Conservation (phyloP, 805 yeast species). For the Candida maesae region DNA sequence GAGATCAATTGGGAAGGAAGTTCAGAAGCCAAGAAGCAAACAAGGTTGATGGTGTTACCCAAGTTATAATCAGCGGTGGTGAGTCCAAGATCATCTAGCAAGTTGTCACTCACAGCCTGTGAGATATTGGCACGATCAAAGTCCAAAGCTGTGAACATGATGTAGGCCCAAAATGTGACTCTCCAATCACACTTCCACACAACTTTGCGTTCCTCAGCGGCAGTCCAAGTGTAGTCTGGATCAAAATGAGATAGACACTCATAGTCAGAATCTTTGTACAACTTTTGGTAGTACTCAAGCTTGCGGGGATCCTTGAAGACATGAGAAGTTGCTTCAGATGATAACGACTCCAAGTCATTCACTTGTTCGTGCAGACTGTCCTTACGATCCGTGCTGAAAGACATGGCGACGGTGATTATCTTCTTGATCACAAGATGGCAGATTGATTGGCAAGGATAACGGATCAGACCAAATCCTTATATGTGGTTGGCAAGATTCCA, state of each 20-base stretch:
- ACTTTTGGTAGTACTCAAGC: conserved; percentile 40
- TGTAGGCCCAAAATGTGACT: conserved; percentile 54
- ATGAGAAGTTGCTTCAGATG: conserved; percentile 1
- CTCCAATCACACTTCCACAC: conserved; percentile 50
- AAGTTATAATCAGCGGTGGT: conserved; percentile 56
- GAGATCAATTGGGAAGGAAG: conserved; percentile 64
- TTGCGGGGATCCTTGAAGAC: conserved; percentile 38
- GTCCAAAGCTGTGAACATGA: conserved; percentile 57
- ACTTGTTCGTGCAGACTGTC: neutral
- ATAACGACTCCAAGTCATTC: neutral
- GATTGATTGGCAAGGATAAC: no score
- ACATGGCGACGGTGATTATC: no score
- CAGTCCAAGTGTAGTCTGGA: conserved; percentile 53
- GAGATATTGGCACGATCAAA: conserved; percentile 54
- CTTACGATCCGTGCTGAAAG: neutral
- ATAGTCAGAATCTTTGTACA: conserved; percentile 47
- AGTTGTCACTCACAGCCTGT: conserved; percentile 56
- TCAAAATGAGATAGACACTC: conserved; percentile 56
- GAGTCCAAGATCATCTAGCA: conserved; percentile 33
- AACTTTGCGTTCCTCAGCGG: conserved; percentile 46
- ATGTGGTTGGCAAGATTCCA: no score
- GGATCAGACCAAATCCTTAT: no score
- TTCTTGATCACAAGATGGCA: no score
- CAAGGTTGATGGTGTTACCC: conserved; percentile 52
- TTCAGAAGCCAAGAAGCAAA: conserved; percentile 54